These are phyloP conservation scores for Dendrostoma leiphaemia DNA, from an alignment of 2,329 filamentous ascomycete species.

Conservation along the genomic window DNA sequence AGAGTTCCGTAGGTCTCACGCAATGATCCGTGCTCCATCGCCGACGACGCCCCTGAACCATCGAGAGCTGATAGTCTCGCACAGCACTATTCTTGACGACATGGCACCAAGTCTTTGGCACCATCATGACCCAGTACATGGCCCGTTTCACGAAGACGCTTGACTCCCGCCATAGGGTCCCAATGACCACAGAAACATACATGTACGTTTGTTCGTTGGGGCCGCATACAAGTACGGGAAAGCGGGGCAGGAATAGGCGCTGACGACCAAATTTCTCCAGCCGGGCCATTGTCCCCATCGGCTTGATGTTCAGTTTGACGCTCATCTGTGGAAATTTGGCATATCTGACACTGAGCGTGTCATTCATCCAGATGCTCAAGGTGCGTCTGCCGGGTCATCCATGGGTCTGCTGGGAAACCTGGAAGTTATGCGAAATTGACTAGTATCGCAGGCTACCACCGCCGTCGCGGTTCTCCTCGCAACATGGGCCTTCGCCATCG, in stretches of 20 bases:
- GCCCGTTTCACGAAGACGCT: constrained; percentile 81
- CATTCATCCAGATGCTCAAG: constrained; percentile 98
- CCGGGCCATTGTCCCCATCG: constrained; percentile 85
- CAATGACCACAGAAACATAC: constrained; percentile 66
- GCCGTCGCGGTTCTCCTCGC: constrained; percentile 84
- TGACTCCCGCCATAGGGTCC: constrained; percentile 86
- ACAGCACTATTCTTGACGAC: constrained; percentile 73
- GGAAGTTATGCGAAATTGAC: neutral
- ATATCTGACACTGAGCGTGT: constrained; percentile 85
- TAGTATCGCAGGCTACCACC: constrained; percentile 68
- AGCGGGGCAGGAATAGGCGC: constrained; percentile 30
- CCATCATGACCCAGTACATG: constrained; percentile 84
- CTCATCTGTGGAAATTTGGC: constrained; percentile 90
- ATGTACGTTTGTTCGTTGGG: too few relatives aligned
- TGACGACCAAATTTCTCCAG: constrained; percentile 55
- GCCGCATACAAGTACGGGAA: neutral
- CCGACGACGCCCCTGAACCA: neutral
- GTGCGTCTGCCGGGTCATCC: constrained; percentile 35
- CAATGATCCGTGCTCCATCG: neutral
- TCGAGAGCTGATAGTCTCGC: constrained; percentile 47
- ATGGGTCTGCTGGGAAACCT: neutral
- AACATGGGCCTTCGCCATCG: constrained; percentile 78
- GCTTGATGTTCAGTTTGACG: constrained; percentile 85
- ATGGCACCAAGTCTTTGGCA: constrained; percentile 89
- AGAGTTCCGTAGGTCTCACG: constrained; percentile 11